Evolutionary conservation across 305 asterid genomes (phyloP), one percentile per base, ranked within the genome.

Genomic region (Caryopteris hybrid): DNA sequence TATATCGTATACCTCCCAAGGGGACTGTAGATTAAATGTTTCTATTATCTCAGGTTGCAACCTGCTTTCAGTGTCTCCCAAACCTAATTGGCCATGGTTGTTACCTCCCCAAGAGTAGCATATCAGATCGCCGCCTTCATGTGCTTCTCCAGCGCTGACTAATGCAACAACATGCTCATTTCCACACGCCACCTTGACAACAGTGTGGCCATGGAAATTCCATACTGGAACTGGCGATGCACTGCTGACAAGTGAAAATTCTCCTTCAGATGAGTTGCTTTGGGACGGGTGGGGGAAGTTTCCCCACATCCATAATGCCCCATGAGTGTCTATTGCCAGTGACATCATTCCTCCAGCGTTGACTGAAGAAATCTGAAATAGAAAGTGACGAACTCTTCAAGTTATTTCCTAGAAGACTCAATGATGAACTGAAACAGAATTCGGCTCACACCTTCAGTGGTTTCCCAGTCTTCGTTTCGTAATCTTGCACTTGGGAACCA

Each of bases 321-420:
- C 98, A 13, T 71, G 83, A 75, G 70, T 70, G 76, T 90, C 96
- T 21, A 92, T 85, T 23, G 98, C 96, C 47, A 87, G 65, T 21
- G 98, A 92, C 90, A 90, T 86, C 98, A 92, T 92, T 57, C 94
- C 97, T 53, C 98, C 97, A 23, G 96, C 97, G 76, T 81, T 80
- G 29, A 92, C 67, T 2, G 91, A 84, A 60, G 88, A 77, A 67
- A 90, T 81, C 98, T 92, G 78, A 45, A 56, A 65, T 6, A n/a
- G 48, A 36, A 66, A 70, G 31, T 8, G 50, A 65, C 55, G 39
- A 38, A 10, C 6, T 12, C 12, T 0, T 22, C 16, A 21, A 29
- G 64, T 57, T 46, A 29, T 31, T 33, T 17, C 33, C 12, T 11
- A 68, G 66, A 62, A 22, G 46, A 56, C 8, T 51, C 18, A 3